These are phyloP conservation scores for Pseudonitzschia delicatissima DNA, from an alignment of 108 stramenopile genomes.

Conservation along the genomic window DNA sequence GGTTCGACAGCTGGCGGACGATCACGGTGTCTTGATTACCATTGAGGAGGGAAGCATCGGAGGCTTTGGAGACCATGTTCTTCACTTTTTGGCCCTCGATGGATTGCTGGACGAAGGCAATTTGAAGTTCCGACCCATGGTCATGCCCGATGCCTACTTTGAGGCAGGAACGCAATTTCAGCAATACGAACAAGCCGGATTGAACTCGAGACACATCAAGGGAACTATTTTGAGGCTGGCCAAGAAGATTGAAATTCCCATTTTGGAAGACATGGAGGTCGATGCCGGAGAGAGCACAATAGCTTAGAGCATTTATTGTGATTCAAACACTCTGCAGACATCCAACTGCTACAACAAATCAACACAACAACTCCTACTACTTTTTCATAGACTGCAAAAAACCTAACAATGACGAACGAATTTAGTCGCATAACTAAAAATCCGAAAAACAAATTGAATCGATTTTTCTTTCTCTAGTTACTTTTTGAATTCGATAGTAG, in stretches of 20 bases:
- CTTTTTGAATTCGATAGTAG: no score
- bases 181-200: conserved; percentile 95
- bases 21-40: conserved; percentile 90
- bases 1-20: conserved; percentile 83
- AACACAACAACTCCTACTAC: no score
- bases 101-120: conserved; percentile 90
- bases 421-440: no score
- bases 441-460: no score
- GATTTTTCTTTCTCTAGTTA: no score
- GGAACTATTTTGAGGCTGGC: conserved; percentile 81
- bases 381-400: no score
- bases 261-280: conserved; percentile 30
- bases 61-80: conserved; percentile 94
- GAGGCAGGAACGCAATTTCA: conserved; percentile 94
- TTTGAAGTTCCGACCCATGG: conserved; percentile 94
- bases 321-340: no score
- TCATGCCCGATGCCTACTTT: conserved; percentile 92
- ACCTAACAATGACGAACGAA: no score
- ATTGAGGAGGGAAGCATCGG: conserved; percentile 94
- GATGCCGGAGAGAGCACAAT: conserved; percentile 1
- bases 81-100: conserved; percentile 92
- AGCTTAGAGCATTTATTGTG: no score
- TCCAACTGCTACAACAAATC: no score
- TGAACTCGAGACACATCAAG: conserved; percentile 89
- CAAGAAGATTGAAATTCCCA: conserved; percentile 63